A percentile compares a stretch with the other conserved stretches of the same genome.
These are phyloP conservation scores for Microsporum audouinii DNA, from an alignment of 2,329 filamentous ascomycete species.

Conservation along the genomic window DNA sequence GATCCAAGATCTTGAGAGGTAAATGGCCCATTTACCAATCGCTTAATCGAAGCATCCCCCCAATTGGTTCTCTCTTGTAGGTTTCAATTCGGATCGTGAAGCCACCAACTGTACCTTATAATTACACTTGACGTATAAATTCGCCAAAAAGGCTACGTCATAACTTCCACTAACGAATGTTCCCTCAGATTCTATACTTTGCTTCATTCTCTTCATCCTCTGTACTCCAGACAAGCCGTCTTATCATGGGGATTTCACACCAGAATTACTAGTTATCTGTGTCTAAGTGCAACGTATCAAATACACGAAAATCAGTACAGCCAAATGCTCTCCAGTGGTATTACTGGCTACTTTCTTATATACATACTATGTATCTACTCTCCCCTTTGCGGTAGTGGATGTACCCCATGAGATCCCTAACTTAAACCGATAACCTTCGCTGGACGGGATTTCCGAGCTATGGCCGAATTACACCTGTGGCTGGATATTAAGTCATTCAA, in stretches of 20 bases:
- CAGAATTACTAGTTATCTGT: no score
- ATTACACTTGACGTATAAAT: not conserved
- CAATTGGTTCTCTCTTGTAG: not conserved
- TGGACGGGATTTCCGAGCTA: not conserved
- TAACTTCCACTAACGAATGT: not conserved
- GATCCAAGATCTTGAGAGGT: not conserved
- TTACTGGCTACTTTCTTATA: no score
- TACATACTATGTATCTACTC: no score
- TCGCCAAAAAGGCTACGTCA: not conserved
- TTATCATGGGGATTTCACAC: no score
- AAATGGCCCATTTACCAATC: not conserved
- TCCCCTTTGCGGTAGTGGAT: not conserved
- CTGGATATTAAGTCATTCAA: not conserved
- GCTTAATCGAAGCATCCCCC: not conserved
- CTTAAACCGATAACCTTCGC: not conserved
- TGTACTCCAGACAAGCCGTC: no score
- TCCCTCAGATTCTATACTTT: not conserved
- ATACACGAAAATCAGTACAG: not conserved
- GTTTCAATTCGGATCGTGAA: not conserved
- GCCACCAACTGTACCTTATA: not conserved
- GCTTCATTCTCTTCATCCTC: no score
- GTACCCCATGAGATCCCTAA: not conserved
- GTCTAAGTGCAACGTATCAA: not conserved
- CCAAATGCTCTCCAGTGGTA: not conserved
- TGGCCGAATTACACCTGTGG: not conserved